Evolutionary conservation across 1,284 basidiomycete genomes (phyloP).

Genomic region (Boletus austroedulis): DNA sequence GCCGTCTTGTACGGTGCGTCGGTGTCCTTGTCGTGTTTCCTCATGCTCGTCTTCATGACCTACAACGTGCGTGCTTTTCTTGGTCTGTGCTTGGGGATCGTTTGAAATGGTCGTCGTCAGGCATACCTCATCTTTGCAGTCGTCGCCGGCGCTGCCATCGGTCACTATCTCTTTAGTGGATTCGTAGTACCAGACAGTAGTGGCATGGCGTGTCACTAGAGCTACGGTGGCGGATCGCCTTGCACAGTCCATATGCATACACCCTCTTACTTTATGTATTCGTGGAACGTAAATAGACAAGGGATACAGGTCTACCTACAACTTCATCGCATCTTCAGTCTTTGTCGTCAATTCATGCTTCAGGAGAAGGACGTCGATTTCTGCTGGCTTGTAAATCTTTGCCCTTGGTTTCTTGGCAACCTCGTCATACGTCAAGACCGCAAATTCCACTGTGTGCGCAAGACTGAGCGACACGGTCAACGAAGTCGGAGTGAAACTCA

Average conservation of each 20-base stretch:
- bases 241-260: neutral
- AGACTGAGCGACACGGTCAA: neutral
- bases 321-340: conserved; percentile 73
- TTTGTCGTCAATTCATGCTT: conserved; percentile 87
- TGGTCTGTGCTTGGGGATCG: neutral
- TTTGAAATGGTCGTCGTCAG: conserved; percentile 38
- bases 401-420: conserved; percentile 78
- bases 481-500: conserved; percentile 42
- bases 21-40: conserved; percentile 77
- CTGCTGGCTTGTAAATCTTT: conserved; percentile 89
- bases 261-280: neutral
- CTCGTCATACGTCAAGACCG: conserved; percentile 85
- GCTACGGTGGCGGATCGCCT: neutral
- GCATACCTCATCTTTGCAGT: conserved; percentile 76
- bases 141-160: conserved; percentile 66
- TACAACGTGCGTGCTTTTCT: conserved; percentile 61
- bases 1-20: conserved; percentile 63
- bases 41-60: conserved; percentile 87
- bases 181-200: conserved; percentile 59
- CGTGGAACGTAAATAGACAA: too few species aligned
- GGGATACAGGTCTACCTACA: conserved; percentile 26
- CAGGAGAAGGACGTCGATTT: conserved; percentile 86
- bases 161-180: conserved; percentile 68
- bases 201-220: conserved; percentile 58
- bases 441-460: conserved; percentile 80